phyloP scores from a whole-genome alignment of 2,329 filamentous ascomycete species.

The Fusarium praegraminearum region DNA sequence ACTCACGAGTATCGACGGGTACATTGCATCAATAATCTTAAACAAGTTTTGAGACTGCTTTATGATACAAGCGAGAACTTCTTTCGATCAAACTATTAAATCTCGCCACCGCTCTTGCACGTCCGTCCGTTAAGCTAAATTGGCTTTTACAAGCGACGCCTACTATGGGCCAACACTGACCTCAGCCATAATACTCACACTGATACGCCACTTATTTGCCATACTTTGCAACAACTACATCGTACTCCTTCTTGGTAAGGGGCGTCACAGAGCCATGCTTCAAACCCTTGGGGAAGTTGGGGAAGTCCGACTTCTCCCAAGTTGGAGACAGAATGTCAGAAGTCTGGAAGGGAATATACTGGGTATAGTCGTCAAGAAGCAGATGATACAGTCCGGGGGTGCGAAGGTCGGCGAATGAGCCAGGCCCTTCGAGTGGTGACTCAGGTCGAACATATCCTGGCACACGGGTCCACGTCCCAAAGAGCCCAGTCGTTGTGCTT shows the following conservation, averaged over 20 bases:
- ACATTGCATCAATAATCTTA: not conserved
- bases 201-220: not conserved
- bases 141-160: not conserved
- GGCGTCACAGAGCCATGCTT: conserved; percentile 63
- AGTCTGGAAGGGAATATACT: conserved; percentile 60
- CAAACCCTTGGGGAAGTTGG: conserved; percentile 57
- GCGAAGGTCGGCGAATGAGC: conserved; percentile 54
- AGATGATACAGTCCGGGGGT: conserved; percentile 55
- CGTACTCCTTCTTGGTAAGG: conserved; percentile 56
- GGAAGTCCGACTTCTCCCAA: conserved; percentile 52
- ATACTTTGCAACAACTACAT: conserved; percentile 47
- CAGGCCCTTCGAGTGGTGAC: conserved; percentile 53
- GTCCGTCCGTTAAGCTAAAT: not conserved
- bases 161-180: not conserved
- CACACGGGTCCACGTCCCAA: conserved; percentile 61
- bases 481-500: conserved; percentile 58
- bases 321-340: conserved; percentile 50
- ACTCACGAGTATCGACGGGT: not conserved
- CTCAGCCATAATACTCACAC: not conserved
- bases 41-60: not conserved
- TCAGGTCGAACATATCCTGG: conserved; percentile 51
- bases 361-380: conserved; percentile 58
- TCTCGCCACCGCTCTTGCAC: not conserved
- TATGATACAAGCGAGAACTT: not conserved
- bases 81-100: not conserved